A percentile compares a stretch with the other conserved stretches of the same genome.
phyloP scores from a whole-genome alignment of 371 early-diverging fungal genomes.

The Lichtheimia corymbifera region DNA sequence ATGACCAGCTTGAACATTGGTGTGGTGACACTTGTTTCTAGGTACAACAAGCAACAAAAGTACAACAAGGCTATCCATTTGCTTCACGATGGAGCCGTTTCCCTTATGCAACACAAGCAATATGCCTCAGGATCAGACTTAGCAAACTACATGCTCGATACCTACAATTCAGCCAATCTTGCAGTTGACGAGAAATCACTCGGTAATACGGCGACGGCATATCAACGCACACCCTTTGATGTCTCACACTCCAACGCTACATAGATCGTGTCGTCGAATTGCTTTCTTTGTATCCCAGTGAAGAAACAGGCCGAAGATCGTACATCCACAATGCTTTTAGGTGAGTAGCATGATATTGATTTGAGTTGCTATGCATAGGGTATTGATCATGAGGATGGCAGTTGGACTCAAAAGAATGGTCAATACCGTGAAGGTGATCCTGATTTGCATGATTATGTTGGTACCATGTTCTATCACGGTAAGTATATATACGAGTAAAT shows the following conservation, averaged over 20 bases:
- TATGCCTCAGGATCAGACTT: conserved; percentile 86
- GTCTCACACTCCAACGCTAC: not conserved
- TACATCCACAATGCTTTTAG: conserved; percentile 49
- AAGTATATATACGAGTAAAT: conserved; percentile 10
- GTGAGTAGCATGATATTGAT: conserved; percentile 19
- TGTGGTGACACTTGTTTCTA: conserved; percentile 18
- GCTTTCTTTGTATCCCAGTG: conserved; percentile 41
- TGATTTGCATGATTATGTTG: conserved; percentile 83
- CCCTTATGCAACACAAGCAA: conserved; percentile 80
- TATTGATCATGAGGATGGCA: conserved; percentile 10
- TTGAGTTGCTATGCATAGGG: too few relatives aligned
- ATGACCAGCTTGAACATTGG: too few relatives aligned
- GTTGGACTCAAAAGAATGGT: conserved; percentile 71
- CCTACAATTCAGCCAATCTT: conserved; percentile 71
- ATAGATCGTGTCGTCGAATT: conserved; percentile 63
- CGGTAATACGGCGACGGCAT: conserved; percentile 47
- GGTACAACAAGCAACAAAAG: conserved; percentile 85
- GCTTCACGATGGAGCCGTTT: conserved; percentile 74
- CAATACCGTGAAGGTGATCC: conserved; percentile 75
- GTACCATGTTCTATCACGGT: conserved; percentile 69
- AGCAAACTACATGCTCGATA: conserved; percentile 76
- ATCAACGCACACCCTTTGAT: conserved; percentile 7
- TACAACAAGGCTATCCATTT: conserved; percentile 76
- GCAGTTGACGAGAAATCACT: conserved; percentile 72
- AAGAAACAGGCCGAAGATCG: conserved; percentile 45